Evolutionary conservation across 768 basidiomycete genomes (phyloP).

Genomic region (Mycena crocata): DNA sequence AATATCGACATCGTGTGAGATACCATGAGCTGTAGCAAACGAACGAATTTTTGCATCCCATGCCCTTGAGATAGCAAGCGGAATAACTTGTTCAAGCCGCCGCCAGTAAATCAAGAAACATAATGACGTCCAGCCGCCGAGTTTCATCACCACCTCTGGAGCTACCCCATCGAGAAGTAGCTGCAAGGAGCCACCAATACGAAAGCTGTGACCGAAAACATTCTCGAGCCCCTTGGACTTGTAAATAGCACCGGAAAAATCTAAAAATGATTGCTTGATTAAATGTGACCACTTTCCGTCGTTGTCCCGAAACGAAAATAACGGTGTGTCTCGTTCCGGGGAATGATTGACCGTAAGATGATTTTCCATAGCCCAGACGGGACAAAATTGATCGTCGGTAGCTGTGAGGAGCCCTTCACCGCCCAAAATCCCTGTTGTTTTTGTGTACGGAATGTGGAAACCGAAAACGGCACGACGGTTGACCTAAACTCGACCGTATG

Average conservation of each 20-base stretch:
- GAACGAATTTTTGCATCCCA: conserved; percentile 1
- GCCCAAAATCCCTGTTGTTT: conserved; percentile 14
- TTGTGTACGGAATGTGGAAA: conserved; percentile 36
- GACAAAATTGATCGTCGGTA: conserved; percentile 28
- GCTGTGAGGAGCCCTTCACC: conserved; percentile 28
- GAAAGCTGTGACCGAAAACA: conserved; percentile 24
- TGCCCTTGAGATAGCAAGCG: not conserved
- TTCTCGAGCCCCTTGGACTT: not conserved
- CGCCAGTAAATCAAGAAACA: conserved; percentile 6
- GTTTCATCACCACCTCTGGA: conserved; percentile 16
- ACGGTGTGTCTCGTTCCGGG: conserved; percentile 1
- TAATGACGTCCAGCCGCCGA: conserved; percentile 6
- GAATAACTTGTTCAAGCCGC: not conserved
- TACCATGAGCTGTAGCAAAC: not conserved
- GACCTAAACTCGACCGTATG: too few species aligned
- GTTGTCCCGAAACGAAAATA: conserved; percentile 5
- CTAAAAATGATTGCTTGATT: conserved; percentile 1
- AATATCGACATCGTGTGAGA: not conserved
- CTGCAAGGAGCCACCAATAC: conserved; percentile 18
- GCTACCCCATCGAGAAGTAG: conserved; percentile 11
- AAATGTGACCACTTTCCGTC: not conserved
- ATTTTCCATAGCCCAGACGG: conserved; percentile 31
- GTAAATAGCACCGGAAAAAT: not conserved
- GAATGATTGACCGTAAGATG: conserved; percentile 23
- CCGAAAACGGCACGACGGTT: not conserved